Evolutionary conservation across 306 rosid genomes (phyloP).

Genomic region (Rosa lucieae): DNA sequence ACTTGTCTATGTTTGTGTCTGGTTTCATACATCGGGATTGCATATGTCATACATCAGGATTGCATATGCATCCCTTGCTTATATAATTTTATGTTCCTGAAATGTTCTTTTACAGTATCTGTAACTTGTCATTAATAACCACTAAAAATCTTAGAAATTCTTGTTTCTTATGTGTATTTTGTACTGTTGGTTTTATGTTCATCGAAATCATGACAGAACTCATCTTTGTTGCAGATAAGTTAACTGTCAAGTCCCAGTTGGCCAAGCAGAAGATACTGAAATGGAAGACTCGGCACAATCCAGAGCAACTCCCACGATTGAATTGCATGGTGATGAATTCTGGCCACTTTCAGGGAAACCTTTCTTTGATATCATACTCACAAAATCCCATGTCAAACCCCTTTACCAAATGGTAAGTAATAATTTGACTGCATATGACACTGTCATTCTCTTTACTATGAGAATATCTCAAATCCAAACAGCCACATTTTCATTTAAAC

Average conservation of each 20-base stretch:
- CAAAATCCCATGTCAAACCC: conserved; percentile 29
- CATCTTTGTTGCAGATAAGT: not conserved
- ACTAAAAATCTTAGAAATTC: not conserved
- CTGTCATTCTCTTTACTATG: not conserved
- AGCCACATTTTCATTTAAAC: not conserved
- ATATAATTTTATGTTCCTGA: too few relatives aligned
- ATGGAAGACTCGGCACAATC: not conserved
- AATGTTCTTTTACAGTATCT: too few relatives aligned
- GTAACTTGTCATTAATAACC: too few relatives aligned
- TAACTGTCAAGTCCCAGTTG: not conserved
- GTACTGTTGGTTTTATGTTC: not conserved
- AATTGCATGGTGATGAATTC: conserved; percentile 31
- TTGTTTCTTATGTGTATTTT: not conserved
- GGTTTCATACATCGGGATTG: not conserved
- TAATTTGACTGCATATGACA: not conserved
- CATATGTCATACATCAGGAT: too few relatives aligned
- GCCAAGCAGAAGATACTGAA: not conserved
- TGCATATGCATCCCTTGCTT: not conserved
- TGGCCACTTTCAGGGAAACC: conserved; percentile 52
- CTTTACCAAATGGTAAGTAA: conserved; percentile 35
- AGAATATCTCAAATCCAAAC: not conserved
- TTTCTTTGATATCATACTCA: conserved; percentile 28
- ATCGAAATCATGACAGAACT: not conserved
- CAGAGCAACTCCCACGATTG: not conserved
- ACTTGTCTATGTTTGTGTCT: not conserved